These are phyloP conservation scores for Euphrasia confusa DNA, from an alignment of 257 asterid genomes.

Conservation along the genomic window DNA sequence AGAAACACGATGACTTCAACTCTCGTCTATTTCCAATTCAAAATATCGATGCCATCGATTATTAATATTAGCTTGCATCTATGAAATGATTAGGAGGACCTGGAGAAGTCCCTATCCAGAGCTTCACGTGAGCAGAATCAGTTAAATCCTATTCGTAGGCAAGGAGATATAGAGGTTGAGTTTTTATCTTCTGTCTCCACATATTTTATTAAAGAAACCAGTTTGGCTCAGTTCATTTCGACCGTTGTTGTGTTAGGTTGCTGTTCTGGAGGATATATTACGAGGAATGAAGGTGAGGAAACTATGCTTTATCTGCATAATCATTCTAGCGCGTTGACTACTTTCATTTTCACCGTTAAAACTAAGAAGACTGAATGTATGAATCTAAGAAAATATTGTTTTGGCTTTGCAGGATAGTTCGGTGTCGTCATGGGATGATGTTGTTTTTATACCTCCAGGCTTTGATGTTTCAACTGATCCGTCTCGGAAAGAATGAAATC, in stretches of 20 bases:
- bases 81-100: constrained; percentile 66
- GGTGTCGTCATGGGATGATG: constrained; percentile 64
- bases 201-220: background rate
- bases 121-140: constrained; percentile 62
- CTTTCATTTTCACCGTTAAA: background rate
- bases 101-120: constrained; percentile 60
- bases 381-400: background rate
- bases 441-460: constrained; percentile 90
- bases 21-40: background rate
- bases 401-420: constrained; percentile 56
- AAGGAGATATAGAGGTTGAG: constrained; percentile 67
- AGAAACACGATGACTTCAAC: constrained; percentile 21
- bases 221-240: constrained; percentile 2
- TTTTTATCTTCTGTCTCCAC: background rate
- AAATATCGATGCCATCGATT: background rate
- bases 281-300: constrained; percentile 79
- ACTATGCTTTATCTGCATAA: background rate
- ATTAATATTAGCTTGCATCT: background rate
- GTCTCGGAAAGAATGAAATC: constrained; percentile 24
- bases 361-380: background rate
- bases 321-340: background rate
- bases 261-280: constrained; percentile 78
- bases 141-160: constrained; percentile 61
- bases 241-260: constrained; percentile 46
- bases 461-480: constrained; percentile 62